phyloP scores from a whole-genome alignment of 495 filamentous ascomycete genomes.

The Talaromyces adpressus region DNA sequence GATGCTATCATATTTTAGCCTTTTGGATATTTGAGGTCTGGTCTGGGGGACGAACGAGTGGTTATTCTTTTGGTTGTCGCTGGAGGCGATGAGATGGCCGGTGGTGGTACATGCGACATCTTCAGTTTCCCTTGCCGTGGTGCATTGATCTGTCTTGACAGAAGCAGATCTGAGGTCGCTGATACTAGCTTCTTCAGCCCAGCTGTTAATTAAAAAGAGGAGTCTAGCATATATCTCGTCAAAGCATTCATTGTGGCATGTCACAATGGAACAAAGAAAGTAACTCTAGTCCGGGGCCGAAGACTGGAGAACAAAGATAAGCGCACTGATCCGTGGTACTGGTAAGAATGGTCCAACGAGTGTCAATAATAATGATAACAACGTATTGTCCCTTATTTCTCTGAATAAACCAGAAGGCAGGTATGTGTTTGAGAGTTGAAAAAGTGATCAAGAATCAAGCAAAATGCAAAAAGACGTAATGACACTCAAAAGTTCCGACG shows the following conservation, averaged over 20 bases:
- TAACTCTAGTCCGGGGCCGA: neutral
- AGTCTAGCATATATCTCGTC: neutral
- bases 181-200: neutral
- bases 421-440: neutral
- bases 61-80: slow-evolving; percentile 2
- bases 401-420: neutral
- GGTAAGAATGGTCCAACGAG: neutral
- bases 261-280: neutral
- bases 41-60: neutral
- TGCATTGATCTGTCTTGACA: neutral
- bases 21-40: neutral
- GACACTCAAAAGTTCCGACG: neutral
- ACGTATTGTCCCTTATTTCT: neutral
- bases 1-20: slow-evolving; percentile 23
- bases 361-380: neutral
- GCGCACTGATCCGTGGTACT: neutral
- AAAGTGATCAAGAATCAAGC: neutral
- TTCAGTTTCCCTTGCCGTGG: neutral
- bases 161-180: neutral
- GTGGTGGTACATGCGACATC: neutral
- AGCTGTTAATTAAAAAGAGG: neutral
- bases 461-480: neutral
- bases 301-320: neutral
- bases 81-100: neutral
- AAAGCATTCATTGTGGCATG: neutral